A percentile compares a stretch with the other conserved stretches of the same genome.
Evolutionary conservation across 2,329 filamentous ascomycete genomes (phyloP).

Genomic region (Beauveria scarabaeidicola): DNA sequence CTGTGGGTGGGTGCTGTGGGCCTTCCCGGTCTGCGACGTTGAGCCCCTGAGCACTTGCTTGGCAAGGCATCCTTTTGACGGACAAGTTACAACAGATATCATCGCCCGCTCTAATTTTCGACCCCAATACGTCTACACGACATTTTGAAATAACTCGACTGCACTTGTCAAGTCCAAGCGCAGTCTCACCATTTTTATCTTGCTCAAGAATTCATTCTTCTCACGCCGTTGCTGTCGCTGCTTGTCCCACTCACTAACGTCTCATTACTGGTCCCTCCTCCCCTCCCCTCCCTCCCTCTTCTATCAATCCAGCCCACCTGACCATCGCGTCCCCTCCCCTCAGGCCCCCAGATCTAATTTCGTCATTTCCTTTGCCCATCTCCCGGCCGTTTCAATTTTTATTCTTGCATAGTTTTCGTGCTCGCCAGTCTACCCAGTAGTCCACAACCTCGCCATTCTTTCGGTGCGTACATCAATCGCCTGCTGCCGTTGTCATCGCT

Average conservation of each 20-base stretch:
- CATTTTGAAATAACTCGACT: too few relatives aligned
- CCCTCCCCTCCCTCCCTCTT: neutral
- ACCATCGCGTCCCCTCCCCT: neutral
- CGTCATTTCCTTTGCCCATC: constrained; percentile 11
- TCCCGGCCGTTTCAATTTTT: constrained; percentile 2
- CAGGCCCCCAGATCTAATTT: constrained; percentile 3
- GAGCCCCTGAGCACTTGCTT: neutral
- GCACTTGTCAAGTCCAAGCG: too few relatives aligned
- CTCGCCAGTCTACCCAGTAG: neutral
- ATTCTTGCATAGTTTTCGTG: neutral
- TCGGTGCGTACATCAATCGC: neutral
- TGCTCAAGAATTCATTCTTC: too few relatives aligned
- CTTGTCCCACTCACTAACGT: neutral
- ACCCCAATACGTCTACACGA: neutral
- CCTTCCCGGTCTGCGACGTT: neutral
- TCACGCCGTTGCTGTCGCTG: neutral
- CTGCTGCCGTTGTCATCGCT: neutral
- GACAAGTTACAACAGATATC: neutral
- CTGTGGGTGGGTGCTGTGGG: neutral
- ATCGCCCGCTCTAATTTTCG: neutral
- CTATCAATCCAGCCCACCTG: neutral
- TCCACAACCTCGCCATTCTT: neutral
- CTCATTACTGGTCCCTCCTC: neutral
- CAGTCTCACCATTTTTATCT: too few relatives aligned
- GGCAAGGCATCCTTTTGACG: too few relatives aligned